These are phyloP conservation scores for Epichloe coenophiala DNA, from an alignment of 2,329 filamentous ascomycete species.

Conservation along the genomic window DNA sequence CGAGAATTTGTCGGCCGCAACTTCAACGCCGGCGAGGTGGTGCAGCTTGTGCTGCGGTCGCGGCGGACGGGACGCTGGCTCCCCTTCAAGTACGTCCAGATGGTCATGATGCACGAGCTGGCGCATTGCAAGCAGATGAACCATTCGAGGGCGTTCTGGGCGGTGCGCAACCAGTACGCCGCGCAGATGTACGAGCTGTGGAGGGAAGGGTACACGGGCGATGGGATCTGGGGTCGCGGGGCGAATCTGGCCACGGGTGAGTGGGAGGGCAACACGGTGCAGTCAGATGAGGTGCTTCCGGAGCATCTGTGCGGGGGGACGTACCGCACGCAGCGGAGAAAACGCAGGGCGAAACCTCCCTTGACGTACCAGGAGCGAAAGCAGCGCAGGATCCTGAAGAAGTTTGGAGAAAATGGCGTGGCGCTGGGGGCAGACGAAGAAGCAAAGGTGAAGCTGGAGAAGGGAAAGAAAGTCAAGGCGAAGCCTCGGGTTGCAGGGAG, in stretches of 20 bases:
- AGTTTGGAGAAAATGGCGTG: slow-evolving; percentile 60
- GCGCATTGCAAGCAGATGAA: slow-evolving; percentile 91
- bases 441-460: slow-evolving; percentile 52
- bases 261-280: slow-evolving; percentile 41
- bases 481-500: slow-evolving; percentile 66
- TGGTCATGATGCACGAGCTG: slow-evolving; percentile 92
- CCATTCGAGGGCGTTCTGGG: slow-evolving; percentile 70
- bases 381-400: slow-evolving; percentile 57
- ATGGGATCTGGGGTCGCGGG: slow-evolving; percentile 73
- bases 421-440: slow-evolving; percentile 57
- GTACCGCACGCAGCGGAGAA: slow-evolving; percentile 48
- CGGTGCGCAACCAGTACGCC: slow-evolving; percentile 60
- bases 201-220: slow-evolving; percentile 58
- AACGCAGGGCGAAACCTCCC: slow-evolving; percentile 37
- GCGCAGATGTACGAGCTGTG: slow-evolving; percentile 58
- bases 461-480: slow-evolving; percentile 44
- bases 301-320: slow-evolving; percentile 73
- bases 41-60: slow-evolving; percentile 70
- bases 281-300: slow-evolving; percentile 43
- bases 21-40: slow-evolving; percentile 79
- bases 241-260: slow-evolving; percentile 45
- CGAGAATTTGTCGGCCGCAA: slow-evolving; percentile 76
- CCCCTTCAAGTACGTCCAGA: slow-evolving; percentile 72
- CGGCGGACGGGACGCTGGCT: slow-evolving; percentile 55
- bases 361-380: slow-evolving; percentile 59